These are phyloP conservation scores for Citrus reticulata DNA, from an alignment of 345 rosid genomes.

Conservation along the genomic window DNA sequence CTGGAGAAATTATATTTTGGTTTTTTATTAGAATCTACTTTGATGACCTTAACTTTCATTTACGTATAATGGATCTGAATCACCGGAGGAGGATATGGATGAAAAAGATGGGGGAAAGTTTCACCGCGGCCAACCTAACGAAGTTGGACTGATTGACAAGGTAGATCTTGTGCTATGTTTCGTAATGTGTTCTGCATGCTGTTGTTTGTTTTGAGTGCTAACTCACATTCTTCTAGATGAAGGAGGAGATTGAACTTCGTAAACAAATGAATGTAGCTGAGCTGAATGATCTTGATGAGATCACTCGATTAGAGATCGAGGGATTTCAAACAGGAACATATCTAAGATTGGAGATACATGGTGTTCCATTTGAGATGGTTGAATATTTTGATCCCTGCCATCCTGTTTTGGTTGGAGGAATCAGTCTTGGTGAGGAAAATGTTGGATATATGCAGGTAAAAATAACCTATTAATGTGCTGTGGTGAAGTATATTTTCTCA, in stretches of 20 bases:
- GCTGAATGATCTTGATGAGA: conserved; percentile 77
- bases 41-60: conserved; percentile 51
- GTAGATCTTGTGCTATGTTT: conserved; percentile 28
- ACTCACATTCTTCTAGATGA: conserved; percentile 53
- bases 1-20: background rate
- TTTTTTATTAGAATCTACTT: background rate
- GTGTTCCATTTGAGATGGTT: conserved; percentile 93
- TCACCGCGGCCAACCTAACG: conserved; percentile 47
- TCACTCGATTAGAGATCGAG: conserved; percentile 73
- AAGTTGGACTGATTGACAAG: conserved; percentile 68
- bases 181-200: background rate
- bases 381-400: conserved; percentile 86
- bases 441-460: conserved; percentile 97
- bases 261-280: conserved; percentile 79
- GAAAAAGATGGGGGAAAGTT: conserved; percentile 32
- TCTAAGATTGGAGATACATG: conserved; percentile 81
- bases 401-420: conserved; percentile 85
- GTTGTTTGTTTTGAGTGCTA: conserved; percentile 5
- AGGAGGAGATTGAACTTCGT: conserved; percentile 73
- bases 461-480: background rate
- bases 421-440: conserved; percentile 85
- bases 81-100: conserved; percentile 48
- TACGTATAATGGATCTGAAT: conserved; percentile 64
- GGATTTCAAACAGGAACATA: conserved; percentile 85
- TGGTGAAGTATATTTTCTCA: background rate